Base-by-base conservation (phyloP, 2,329 filamentous ascomycete species). In the Pyrenochaeta sp. region DNA sequence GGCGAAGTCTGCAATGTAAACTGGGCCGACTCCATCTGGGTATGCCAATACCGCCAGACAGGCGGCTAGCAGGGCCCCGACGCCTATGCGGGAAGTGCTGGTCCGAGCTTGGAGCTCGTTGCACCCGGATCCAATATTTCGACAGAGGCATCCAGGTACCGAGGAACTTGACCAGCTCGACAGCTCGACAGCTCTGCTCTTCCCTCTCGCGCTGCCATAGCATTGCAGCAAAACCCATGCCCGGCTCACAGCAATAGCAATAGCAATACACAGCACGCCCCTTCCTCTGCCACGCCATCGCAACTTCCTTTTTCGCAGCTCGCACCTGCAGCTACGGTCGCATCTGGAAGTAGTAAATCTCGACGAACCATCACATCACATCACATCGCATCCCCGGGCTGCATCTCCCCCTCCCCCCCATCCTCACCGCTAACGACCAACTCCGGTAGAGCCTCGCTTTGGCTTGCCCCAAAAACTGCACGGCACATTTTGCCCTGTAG, bases 331-430 rank as follows among this genome's bases (percentile, higher is more conserved):
- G 23, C 40, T 27, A 20, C 47, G 21, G 23, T 43, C 47, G 39
- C 21, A 40, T 44, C 58, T 53, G 54, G 35, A 49, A 49, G 35
- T 15, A 51, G 56, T 45, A 62, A 61, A 60, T 46, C 60, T 64
- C 58, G 54, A 49, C 54, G n/a, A n/a, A 60, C 55, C 48, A 52
- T 32, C 54, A 21, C 12, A 40, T 43, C 41, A 33, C 45, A 40
- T 30, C 32, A 42, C 56, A 58, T 44, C 49, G 47, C 41, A 31
- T 51, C 27, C 20, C 39, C 32, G n/a, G n/a, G n/a, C n/a, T n/a
- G 30, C 15, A 37, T 37, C 35, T 37, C 20, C 35, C 3, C 29
- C 40, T 17, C 20, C 20, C 35, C 3, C 29, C 40, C 49, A 56
- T 56, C 53, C 48, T 53, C 53, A 49, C 53, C 49, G 53, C 53